Evolutionary conservation across 768 basidiomycete species (phyloP).

Genomic region (Leccinum olivaceopallidum): DNA sequence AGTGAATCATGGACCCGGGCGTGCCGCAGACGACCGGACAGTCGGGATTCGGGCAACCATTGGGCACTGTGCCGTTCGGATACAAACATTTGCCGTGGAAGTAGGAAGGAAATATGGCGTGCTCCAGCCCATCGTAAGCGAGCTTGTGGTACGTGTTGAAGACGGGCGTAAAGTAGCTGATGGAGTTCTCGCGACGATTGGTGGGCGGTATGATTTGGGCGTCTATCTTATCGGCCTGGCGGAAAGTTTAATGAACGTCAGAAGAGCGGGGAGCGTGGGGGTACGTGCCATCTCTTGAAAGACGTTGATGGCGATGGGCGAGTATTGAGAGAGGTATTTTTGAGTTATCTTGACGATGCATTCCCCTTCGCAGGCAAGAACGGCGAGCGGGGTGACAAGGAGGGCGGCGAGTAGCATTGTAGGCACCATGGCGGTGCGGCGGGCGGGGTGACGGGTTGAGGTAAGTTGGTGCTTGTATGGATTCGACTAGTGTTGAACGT

Average conservation of each 20-base stretch:
- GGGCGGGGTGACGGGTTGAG: slow-evolving; percentile 9
- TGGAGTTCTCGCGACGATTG: slow-evolving; percentile 24
- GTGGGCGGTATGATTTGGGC: slow-evolving; percentile 32
- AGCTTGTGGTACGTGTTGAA: slow-evolving; percentile 44
- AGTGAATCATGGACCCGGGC: slow-evolving; percentile 77
- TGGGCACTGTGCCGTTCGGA: slow-evolving; percentile 53
- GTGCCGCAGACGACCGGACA: slow-evolving; percentile 81
- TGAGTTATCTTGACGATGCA: slow-evolving; percentile 64
- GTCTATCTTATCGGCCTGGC: slow-evolving; percentile 39
- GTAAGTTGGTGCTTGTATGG: slow-evolving; percentile 1
- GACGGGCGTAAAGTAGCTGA: slow-evolving; percentile 48
- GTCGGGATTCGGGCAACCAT: slow-evolving; percentile 77
- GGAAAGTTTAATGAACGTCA: slow-evolving; percentile 3
- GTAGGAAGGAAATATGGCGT: slow-evolving; percentile 63
- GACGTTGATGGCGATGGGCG: slow-evolving; percentile 39
- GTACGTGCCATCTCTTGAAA: slow-evolving; percentile 45
- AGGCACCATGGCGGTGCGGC: slow-evolving; percentile 21
- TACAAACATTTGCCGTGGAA: slow-evolving; percentile 78
- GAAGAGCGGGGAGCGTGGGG: neutral
- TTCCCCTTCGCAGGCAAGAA: slow-evolving; percentile 66
- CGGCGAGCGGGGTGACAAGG: slow-evolving; percentile 36
- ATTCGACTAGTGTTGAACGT: neutral
- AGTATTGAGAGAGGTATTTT: slow-evolving; percentile 53
- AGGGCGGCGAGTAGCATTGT: slow-evolving; percentile 24
- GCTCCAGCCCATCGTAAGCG: slow-evolving; percentile 46